These are phyloP conservation scores for Podaxis sp. DNA, from an alignment of 768 basidiomycete species.

Conservation along the genomic window DNA sequence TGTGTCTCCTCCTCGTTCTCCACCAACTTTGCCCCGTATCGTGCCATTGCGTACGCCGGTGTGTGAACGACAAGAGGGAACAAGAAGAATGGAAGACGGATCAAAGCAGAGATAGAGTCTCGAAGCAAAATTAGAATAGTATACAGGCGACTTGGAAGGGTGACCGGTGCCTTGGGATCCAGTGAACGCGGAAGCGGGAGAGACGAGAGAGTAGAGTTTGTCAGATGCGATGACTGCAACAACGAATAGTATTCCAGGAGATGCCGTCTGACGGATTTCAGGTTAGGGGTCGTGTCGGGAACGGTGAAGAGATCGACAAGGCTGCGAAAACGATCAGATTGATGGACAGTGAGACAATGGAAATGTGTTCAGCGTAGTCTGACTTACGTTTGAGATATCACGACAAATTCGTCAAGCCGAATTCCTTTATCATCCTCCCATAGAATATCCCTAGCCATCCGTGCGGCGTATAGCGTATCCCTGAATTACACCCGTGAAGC, in stretches of 20 bases:
- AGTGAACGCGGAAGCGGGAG: conserved; percentile 83
- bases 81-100: conserved; percentile 86
- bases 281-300: conserved; percentile 57
- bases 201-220: conserved; percentile 81
- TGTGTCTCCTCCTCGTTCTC: conserved; percentile 92
- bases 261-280: conserved; percentile 60
- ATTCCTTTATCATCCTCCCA: conserved; percentile 84
- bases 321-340: conserved; percentile 37
- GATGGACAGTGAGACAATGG: conserved; percentile 10
- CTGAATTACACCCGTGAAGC: conserved; percentile 36
- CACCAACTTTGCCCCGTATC: conserved; percentile 69
- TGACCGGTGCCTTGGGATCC: conserved; percentile 72
- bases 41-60: conserved; percentile 83
- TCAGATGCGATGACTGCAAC: conserved; percentile 76
- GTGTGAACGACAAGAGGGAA: conserved; percentile 81
- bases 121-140: conserved; percentile 78
- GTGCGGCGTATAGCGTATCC: conserved; percentile 87
- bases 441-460: conserved; percentile 92
- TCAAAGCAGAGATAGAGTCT: conserved; percentile 68
- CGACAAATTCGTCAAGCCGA: conserved; percentile 77
- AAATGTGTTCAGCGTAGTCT: conserved; percentile 13
- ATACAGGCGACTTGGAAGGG: conserved; percentile 80
- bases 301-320: conserved; percentile 88
- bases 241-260: conserved; percentile 90
- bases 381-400: conserved; percentile 87